These are phyloP conservation scores for Prunus kanzakura DNA, from an alignment of 306 rosid genomes.

Conservation along the genomic window DNA sequence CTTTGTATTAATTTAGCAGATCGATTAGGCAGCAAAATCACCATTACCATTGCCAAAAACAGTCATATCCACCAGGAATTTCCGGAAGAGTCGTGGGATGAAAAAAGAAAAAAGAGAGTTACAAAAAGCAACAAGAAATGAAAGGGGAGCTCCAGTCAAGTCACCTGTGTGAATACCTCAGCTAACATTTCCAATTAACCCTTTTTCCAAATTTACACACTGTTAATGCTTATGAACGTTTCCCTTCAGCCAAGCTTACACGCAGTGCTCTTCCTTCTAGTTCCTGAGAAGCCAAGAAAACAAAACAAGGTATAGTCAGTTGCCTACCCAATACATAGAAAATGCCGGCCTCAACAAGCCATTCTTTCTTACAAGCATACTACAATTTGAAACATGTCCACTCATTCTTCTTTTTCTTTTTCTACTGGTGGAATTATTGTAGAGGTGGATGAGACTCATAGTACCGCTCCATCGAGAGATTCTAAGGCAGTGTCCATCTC, in stretches of 20 bases:
- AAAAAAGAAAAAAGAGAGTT: neutral
- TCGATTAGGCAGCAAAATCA: neutral
- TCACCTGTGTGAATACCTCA: slow-evolving; percentile 15
- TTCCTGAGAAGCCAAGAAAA: slow-evolving; percentile 48
- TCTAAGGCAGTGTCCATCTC: slow-evolving; percentile 89
- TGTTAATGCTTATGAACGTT: slow-evolving; percentile 31
- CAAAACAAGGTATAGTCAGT: slow-evolving; percentile 5
- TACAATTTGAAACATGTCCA: neutral
- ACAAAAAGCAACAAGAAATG: slow-evolving; percentile 22
- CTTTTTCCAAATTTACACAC: slow-evolving; percentile 14
- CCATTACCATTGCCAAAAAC: neutral
- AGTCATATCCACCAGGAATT: slow-evolving; percentile 13
- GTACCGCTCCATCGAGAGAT: slow-evolving; percentile 66
- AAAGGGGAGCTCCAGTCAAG: slow-evolving; percentile 20
- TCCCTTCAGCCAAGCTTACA: slow-evolving; percentile 90
- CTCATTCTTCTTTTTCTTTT: neutral
- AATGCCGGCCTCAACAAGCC: neutral
- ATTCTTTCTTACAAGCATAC: neutral
- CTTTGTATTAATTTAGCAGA: neutral
- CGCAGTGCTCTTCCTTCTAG: slow-evolving; percentile 81
- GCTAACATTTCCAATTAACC: slow-evolving; percentile 17
- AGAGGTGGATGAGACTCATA: neutral
- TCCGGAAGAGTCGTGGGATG: neutral
- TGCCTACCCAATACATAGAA: neutral
- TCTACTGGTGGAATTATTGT: neutral